phyloP scores from a whole-genome alignment of 1,139 yeast species.

The Magnusiomyces paraingens region DNA sequence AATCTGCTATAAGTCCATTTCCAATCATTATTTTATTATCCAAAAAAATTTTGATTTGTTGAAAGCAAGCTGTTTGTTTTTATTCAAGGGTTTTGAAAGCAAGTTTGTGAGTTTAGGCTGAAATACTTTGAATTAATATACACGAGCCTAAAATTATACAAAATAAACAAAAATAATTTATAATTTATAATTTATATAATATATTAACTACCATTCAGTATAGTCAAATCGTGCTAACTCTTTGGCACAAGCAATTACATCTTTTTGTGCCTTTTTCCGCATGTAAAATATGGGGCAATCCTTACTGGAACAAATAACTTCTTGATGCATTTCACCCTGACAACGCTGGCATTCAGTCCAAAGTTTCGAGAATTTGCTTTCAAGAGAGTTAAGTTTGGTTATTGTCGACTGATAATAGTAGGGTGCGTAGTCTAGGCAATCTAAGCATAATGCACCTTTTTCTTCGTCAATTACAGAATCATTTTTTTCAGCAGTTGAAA shows the following conservation, averaged over 20 bases:
- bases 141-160: no score
- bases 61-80: no score
- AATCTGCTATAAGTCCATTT: no score
- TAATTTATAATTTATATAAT: no score
- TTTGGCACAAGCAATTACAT: conserved; percentile 57
- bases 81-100: no score
- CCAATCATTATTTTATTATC: no score
- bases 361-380: conserved; percentile 73
- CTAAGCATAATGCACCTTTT: conserved; percentile 74
- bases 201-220: conserved; percentile 43
- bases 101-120: no score
- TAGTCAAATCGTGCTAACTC: conserved; percentile 71
- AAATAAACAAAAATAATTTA: neutral
- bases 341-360: conserved; percentile 99
- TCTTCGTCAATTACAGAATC: conserved; percentile 32
- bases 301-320: conserved; percentile 88
- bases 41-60: no score
- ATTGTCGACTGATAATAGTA: conserved; percentile 73
- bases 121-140: no score
- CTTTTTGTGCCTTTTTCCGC: conserved; percentile 94
- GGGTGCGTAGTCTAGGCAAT: conserved; percentile 71
- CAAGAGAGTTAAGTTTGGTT: conserved; percentile 72
- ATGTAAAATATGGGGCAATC: conserved; percentile 97
- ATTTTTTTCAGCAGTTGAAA: neutral
- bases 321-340: conserved; percentile 93